Evolutionary conservation across 352 stramenopile genomes (phyloP), one percentile per base, ranked within the genome.

Genomic region (Nothophytophthora sp.): DNA sequence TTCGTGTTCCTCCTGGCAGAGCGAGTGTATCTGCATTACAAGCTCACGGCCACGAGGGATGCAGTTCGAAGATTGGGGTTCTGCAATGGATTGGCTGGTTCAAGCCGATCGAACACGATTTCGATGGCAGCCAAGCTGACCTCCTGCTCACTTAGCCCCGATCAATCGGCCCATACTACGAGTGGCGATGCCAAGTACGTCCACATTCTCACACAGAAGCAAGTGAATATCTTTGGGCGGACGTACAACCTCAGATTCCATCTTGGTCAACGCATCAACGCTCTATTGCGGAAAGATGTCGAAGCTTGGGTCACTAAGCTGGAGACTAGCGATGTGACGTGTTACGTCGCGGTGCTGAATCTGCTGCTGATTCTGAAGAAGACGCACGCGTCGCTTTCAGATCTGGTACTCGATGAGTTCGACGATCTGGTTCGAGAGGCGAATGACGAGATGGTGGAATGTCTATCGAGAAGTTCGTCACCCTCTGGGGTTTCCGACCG

Each of bases 1-100:
- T 47, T 95, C 11, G 49, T 89, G 0, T 93, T 82, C 50, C 47
- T 78, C n/a, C 37, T 96, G 1, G 65, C 75, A 6, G 75, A 87
- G 18, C 63, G 77, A 25, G 47, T 88, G 2, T 95, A 93, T 35
- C 50, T 54, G 1, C 57, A 88, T 46, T 73, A 73, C 53, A 96
- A 91, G 40, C 70, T 51, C 13, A 22, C 74, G 4, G 49, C 61
- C 13, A 62, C 65, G 32, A 53, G 13, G 36, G 16, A 39, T 34
- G 18, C 15, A n/a, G 50, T 37, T 40, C 38, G 52, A 54, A 34
- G 41, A 29, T 36, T 43, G 43, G 40, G 12, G 5, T 8, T 18
- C 16, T n/a, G 24, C 27, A 18, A 12, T 5, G 28, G n/a, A 11
- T 3, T 9, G 22, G 20, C 48, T 9, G 24, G 24, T 7, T 28